Evolutionary conservation across 1,284 basidiomycete genomes (phyloP), one percentile per base, ranked within the genome.

Genomic region (Sporisorium sorghi): DNA sequence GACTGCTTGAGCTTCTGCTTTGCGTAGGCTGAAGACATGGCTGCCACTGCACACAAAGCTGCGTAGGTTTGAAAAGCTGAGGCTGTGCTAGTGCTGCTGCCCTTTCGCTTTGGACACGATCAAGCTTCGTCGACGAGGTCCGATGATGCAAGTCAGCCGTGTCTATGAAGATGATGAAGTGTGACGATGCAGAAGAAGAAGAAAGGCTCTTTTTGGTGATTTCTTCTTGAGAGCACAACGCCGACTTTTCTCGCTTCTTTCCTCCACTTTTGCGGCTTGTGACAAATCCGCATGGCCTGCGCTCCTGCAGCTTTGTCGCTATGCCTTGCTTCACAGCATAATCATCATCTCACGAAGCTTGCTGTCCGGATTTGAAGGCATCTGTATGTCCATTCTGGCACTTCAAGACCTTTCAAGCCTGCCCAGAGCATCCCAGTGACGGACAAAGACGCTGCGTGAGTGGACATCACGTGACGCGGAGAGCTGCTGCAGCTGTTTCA

Each of bases 1-100:
- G 72, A 72, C 60, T 66, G 72, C 52, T 80, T 81, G 52, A 81
- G 73, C 68, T 77, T 81, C 53, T 69, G 58, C 66, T 81, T 81
- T 42, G 67, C 58, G 49, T 73, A 77, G 12, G 71, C 67, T 6
- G 61, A 67, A 5, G 73, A 71, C 73, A 75, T 75, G 59, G 42
- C 46, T 46, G 26, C 51, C 10, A 2, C 5, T 7, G 15, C 17
- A 28, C 42, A 19, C 40, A 17, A 17, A 9, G 43, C 30, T 47
- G n/a, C 46, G 24, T n/a, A 23, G 23, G 51, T 35, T 33, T 30
- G 15, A 3, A n/a, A n/a, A 24, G 30, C 17, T 23, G 32, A 14
- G 32, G 23, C 35, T 37, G 37, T 5, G 8, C n/a, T 14, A 19
- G n/a, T 40, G 35, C 17, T 37, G 35, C n/a, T n/a, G n/a, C n/a